Conservation (phyloP, 306 rosid species). For the Urtica urens region DNA sequence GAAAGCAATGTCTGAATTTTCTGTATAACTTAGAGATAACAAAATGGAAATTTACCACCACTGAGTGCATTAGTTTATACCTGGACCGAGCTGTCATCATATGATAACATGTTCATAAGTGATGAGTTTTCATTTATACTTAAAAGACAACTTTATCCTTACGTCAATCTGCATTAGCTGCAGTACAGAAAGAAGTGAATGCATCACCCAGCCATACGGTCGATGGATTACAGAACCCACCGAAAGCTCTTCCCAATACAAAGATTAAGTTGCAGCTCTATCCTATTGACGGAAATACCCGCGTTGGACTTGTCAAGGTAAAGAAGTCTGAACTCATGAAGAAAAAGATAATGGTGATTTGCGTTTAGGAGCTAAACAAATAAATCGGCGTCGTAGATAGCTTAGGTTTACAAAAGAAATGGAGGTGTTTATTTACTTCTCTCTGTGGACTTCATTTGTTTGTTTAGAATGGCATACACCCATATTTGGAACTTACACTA, state of each 20-base stretch:
- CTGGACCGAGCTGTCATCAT: background rate
- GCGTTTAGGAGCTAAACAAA: background rate
- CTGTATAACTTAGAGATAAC: too few species aligned
- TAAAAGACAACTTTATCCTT: constrained; percentile 2
- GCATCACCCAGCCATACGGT: constrained; percentile 18
- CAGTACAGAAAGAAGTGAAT: constrained; percentile 20
- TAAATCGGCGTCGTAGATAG: background rate
- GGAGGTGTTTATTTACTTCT: constrained; percentile 2
- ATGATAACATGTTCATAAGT: background rate
- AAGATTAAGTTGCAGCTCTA: constrained; percentile 75
- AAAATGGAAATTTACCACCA: too few species aligned
- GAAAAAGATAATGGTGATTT: background rate
- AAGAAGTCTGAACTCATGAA: constrained; percentile 11
- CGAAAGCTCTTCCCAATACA: constrained; percentile 29
- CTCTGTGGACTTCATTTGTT: too few species aligned
- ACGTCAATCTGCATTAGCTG: constrained; percentile 24
- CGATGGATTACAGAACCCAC: constrained; percentile 10
- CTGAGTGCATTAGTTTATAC: too few species aligned
- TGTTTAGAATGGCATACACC: constrained; percentile 63
- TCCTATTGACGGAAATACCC: constrained; percentile 55
- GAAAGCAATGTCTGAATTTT: too few species aligned
- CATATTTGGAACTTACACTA: constrained; percentile 71
- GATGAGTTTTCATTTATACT: constrained; percentile 3
- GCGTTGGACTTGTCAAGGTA: constrained; percentile 65
- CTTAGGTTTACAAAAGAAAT: background rate